Conservation (phyloP, 2,329 filamentous ascomycete species). For the Cytospora mali region DNA sequence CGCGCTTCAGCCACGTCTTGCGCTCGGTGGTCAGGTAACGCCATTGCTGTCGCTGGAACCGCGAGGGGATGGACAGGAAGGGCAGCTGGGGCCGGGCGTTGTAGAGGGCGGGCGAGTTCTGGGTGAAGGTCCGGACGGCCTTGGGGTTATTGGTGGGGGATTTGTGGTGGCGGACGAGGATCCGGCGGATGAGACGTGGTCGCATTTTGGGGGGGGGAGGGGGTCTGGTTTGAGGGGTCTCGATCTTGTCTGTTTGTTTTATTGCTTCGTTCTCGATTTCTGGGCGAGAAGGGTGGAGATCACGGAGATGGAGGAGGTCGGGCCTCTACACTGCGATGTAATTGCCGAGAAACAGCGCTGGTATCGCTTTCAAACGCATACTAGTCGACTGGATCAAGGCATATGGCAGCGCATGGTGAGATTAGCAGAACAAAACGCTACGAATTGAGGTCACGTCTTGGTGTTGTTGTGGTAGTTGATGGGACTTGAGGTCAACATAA, state of each 20-base stretch:
- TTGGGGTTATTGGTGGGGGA: conserved; percentile 23
- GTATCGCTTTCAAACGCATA: background rate
- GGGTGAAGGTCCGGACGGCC: conserved; percentile 56
- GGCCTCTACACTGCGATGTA: background rate
- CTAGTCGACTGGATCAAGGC: background rate
- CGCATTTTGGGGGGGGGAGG: conserved; percentile 39
- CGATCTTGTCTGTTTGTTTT: background rate
- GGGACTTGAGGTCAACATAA: background rate
- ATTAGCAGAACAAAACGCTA: background rate
- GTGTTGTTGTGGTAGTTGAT: background rate
- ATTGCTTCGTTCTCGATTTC: background rate
- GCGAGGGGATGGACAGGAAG: conserved; percentile 51
- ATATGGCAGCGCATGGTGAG: background rate
- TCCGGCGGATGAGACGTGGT: conserved; percentile 42
- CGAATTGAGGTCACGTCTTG: background rate
- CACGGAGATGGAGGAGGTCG: background rate
- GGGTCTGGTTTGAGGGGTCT: background rate
- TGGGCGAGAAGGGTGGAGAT: background rate
- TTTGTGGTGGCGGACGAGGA: conserved; percentile 33
- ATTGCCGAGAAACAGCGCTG: background rate
- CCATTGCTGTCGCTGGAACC: conserved; percentile 51
- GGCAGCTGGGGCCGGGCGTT: conserved; percentile 50
- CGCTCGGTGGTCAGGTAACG: conserved; percentile 81
- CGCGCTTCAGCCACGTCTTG: conserved; percentile 69
- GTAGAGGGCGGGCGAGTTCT: conserved; percentile 50